phyloP scores from a whole-genome alignment of 345 rosid species.

The Laguncularia racemosa region DNA sequence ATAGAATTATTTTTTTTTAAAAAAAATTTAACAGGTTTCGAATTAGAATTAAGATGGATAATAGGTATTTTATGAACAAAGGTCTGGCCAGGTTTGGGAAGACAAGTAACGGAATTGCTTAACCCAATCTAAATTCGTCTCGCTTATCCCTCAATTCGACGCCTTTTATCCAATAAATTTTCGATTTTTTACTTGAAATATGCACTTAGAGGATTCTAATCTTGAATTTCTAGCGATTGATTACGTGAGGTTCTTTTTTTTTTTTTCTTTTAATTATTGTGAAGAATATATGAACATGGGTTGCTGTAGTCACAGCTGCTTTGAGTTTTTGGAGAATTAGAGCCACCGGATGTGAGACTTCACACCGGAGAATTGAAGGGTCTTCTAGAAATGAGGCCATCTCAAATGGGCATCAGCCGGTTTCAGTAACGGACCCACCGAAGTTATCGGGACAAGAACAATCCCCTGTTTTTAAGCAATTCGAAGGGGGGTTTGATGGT shows the following conservation, averaged over 20 bases:
- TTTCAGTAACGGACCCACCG: background rate
- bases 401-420: background rate
- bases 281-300: constrained; percentile 64
- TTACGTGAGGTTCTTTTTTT: constrained; percentile 36
- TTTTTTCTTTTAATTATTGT: constrained; percentile 28
- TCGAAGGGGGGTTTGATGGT: background rate
- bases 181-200: too few species aligned
- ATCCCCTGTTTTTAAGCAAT: too few species aligned
- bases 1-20: too few species aligned
- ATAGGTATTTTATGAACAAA: too few species aligned
- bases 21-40: too few species aligned
- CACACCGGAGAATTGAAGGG: background rate
- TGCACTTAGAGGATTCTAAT: constrained; percentile 30
- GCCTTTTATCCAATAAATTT: too few species aligned
- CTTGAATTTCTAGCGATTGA: constrained; percentile 42
- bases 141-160: too few species aligned
- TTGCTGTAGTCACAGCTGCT: constrained; percentile 59
- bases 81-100: too few species aligned
- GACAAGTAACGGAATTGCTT: too few species aligned
- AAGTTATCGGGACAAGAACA: background rate
- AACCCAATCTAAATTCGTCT: too few species aligned
- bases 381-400: too few species aligned
- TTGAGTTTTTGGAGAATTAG: constrained; percentile 69
- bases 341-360: constrained; percentile 4
- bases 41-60: too few species aligned